These are phyloP conservation scores for Marasmius tenuissimus DNA, from an alignment of 1,284 basidiomycete species.

Conservation along the genomic window DNA sequence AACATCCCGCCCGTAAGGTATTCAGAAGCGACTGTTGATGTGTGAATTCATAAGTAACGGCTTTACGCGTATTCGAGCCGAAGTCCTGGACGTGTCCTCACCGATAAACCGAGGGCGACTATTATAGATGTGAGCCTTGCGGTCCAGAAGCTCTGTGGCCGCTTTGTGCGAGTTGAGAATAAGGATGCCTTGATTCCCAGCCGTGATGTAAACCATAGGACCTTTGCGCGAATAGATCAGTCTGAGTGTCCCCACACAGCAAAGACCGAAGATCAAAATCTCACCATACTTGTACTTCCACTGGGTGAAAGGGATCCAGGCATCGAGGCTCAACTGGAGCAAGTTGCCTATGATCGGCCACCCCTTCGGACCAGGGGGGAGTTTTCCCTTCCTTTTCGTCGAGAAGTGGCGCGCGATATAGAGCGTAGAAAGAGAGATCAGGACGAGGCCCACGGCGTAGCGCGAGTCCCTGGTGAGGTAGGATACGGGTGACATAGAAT, in stretches of 20 bases:
- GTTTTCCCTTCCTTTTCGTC: not conserved
- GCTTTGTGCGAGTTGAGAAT: constrained; percentile 14
- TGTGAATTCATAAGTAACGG: no score
- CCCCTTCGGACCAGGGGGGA: not conserved
- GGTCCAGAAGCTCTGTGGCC: constrained; percentile 18
- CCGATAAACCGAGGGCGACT: constrained; percentile 11
- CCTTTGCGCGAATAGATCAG: not conserved
- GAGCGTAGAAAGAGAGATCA: no score
- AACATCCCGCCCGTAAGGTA: not conserved
- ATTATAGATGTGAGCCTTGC: constrained; percentile 17
- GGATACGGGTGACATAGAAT: no score
- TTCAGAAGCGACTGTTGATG: not conserved
- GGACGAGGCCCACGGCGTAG: no score
- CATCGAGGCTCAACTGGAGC: not conserved
- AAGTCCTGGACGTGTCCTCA: no score
- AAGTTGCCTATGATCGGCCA: not conserved
- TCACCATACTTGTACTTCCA: not conserved
- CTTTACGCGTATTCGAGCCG: no score
- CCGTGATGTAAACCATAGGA: not conserved
- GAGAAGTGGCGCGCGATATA: no score
- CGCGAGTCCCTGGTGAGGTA: no score
- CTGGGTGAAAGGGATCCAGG: not conserved
- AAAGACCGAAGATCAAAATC: not conserved
- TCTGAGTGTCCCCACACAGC: not conserved
- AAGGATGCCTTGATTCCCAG: not conserved